Base-by-base conservation (phyloP, 2,329 filamentous ascomycete species). In the Lasiodiplodia sp. region DNA sequence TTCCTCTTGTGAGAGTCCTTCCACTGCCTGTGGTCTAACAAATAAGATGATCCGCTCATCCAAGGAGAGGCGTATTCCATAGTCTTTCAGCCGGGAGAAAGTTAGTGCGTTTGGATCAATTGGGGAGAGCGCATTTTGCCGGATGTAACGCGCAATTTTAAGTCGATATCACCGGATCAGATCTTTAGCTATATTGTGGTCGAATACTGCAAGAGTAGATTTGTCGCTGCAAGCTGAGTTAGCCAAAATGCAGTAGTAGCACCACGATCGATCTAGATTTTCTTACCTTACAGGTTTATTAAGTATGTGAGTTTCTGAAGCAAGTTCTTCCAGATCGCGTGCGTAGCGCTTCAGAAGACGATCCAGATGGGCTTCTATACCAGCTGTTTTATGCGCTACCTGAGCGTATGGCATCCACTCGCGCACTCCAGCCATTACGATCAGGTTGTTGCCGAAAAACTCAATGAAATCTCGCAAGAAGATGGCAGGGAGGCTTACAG, bases 401-500 rank as follows among this genome's bases (percentile, higher is more conserved):
- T 28, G 12, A 11, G 37, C 57, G n/a, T 47, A 47, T 4, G 5
- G 37, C 10, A n/a, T 25, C 57, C 37, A 44, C 2, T 2, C 57
- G 6, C 25, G 37, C 37, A 21, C 57, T 28, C 37, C 37, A 4
- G 37, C 37, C 12, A 47, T 47, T 4, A 16, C 23, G 21, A 62
- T 44, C 18, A 62, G 12, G 5, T 11, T 53, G 21, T 70, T 52
- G 7, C 68, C 68, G 40, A 72, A 70, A 38, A 69, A 70, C 7
- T 63, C 40, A 12, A 72, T 67, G 37, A 71, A 70, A 7, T 72
- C 67, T 60, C 70, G 71, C n/a, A 72, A 57, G 53, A 68, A 67
- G 38, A 69, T 44, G 14, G 38, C 58, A 25, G 70, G 65, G 34
- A 71, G 52, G 14, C 69, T 65, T 2, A 66, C 47, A 21, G 71